Evolutionary conservation across 805 yeast species (phyloP).

Genomic region (Jamesozyma hellenica): DNA sequence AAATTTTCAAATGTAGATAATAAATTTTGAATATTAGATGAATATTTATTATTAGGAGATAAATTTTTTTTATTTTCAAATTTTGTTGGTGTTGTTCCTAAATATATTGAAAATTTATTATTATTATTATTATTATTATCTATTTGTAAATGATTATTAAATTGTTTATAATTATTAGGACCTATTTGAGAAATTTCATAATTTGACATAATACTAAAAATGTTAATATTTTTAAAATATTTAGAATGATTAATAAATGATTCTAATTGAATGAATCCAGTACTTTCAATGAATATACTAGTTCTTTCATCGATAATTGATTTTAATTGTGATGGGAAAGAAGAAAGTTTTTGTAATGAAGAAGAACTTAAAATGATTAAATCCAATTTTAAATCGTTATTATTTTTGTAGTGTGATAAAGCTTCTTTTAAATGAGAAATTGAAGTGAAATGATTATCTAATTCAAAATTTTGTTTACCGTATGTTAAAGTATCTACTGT

Average conservation of each 20-base stretch:
- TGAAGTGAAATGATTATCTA: constrained; percentile 21
- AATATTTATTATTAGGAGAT: constrained; percentile 5
- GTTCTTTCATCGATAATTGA: constrained; percentile 34
- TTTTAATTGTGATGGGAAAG: constrained; percentile 29
- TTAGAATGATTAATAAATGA: constrained; percentile 41
- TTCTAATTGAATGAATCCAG: constrained; percentile 60
- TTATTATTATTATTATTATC: constrained; percentile 10
- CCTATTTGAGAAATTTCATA: constrained; percentile 37
- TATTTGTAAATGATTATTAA: constrained; percentile 8
- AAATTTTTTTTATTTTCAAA: not conserved
- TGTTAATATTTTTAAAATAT: constrained; percentile 27
- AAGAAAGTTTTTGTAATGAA: constrained; percentile 40
- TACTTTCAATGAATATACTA: constrained; percentile 49
- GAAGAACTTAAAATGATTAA: constrained; percentile 36
- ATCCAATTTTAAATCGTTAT: constrained; percentile 26
- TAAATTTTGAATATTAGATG: constrained; percentile 8
- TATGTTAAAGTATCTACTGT: constrained; percentile 12
- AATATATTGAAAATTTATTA: constrained; percentile 22
- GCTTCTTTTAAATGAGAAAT: constrained; percentile 9
- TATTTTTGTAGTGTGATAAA: not conserved
- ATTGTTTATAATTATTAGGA: constrained; percentile 25
- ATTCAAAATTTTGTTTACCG: constrained; percentile 10
- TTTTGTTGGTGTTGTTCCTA: constrained; percentile 4
- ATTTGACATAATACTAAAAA: constrained; percentile 50
- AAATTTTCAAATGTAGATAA: constrained; percentile 12